Evolutionary conservation across 805 yeast genomes (phyloP), one percentile per base, ranked within the genome.

Genomic region (Metschnikowia noctiluminum): DNA sequence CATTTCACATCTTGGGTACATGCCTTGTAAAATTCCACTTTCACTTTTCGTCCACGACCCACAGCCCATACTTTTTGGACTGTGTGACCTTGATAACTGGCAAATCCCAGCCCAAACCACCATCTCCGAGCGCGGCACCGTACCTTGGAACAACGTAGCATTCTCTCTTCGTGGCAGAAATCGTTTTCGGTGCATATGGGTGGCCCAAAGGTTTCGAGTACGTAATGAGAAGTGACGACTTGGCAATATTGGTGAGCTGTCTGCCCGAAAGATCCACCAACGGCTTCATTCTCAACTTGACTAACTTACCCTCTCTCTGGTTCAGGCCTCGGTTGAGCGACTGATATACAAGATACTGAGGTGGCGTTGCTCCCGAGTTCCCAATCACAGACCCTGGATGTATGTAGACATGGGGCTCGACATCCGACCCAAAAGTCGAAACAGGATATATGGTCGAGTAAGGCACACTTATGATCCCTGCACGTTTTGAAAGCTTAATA

Each of bases 201-300:
- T 88, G 87, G 0, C 96, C 96, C 45, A 92, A 68, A 0, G 98
- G 98, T 61, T 91, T 92, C 28, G 97, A 89, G 65, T 86, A 91
- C 0, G 92, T 81, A 38, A 92, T 61, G 41, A 92, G 70, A 0
- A 87, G 82, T 14, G 95, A 83, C 28, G 71, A 72, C 55, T 84
- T 85, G 14, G 89, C 91, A 15, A 94, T 76, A 54, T 87, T 88
- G 8, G 92, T 80, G 44, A 94, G 68, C 42, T 91, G 91, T 26
- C 80, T 77, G 3, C 90, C 90, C 6, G 79, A 70, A 35, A 91
- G 78, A 48, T 88, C 92, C 31, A 88, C 87, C 55, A 94, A 70
- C 0, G 91, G 83, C 54, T 79, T 81, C 80, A 94, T 78, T 58
- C 96, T 76, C 42, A 84, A 71, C 48, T 72, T 74, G 8, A 65